Evolutionary conservation across 2,329 filamentous ascomycete species (phyloP).

Genomic region (Colletotrichum sp.): DNA sequence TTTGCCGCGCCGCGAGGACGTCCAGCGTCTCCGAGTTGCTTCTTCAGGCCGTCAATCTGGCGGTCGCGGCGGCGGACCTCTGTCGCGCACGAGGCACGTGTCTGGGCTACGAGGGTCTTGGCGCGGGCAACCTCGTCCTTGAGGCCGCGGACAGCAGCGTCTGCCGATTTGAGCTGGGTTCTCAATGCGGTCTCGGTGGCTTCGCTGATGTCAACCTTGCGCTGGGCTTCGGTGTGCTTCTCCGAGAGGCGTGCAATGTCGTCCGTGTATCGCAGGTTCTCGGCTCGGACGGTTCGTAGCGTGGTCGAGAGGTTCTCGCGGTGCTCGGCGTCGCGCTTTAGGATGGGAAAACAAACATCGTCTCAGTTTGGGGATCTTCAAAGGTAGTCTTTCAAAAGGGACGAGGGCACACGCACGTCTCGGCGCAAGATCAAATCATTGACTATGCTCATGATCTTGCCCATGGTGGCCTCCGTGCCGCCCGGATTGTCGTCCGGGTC

Average conservation of each 20-base stretch:
- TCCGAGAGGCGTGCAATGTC: constrained; percentile 67
- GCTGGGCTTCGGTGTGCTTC: constrained; percentile 58
- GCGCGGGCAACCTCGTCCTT: constrained; percentile 84
- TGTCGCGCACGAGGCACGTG: constrained; percentile 84
- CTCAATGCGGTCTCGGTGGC: constrained; percentile 75
- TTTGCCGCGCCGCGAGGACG: constrained; percentile 63
- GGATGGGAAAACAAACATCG: not conserved
- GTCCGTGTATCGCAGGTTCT: constrained; percentile 74
- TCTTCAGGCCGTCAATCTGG: constrained; percentile 88
- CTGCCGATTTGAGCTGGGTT: constrained; percentile 74
- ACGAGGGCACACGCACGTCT: constrained; percentile 67
- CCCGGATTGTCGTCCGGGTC: constrained; percentile 68
- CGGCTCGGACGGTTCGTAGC: constrained; percentile 76
- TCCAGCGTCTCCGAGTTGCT: constrained; percentile 76
- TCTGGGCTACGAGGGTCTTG: constrained; percentile 81
- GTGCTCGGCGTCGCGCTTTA: constrained; percentile 85
- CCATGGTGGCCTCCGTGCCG: constrained; percentile 73
- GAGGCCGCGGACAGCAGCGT: constrained; percentile 74
- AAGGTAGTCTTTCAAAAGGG: not conserved
- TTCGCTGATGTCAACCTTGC: constrained; percentile 63
- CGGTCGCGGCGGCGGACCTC: constrained; percentile 90
- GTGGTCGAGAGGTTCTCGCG: constrained; percentile 82
- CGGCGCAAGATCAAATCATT: constrained; percentile 91
- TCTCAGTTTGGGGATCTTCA: constrained; percentile 1
- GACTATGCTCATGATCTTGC: constrained; percentile 86